A percentile compares a stretch with the other conserved stretches of the same genome.
These are phyloP conservation scores for Neonectria punicea DNA, from an alignment of 2,329 filamentous ascomycete species.

Conservation along the genomic window DNA sequence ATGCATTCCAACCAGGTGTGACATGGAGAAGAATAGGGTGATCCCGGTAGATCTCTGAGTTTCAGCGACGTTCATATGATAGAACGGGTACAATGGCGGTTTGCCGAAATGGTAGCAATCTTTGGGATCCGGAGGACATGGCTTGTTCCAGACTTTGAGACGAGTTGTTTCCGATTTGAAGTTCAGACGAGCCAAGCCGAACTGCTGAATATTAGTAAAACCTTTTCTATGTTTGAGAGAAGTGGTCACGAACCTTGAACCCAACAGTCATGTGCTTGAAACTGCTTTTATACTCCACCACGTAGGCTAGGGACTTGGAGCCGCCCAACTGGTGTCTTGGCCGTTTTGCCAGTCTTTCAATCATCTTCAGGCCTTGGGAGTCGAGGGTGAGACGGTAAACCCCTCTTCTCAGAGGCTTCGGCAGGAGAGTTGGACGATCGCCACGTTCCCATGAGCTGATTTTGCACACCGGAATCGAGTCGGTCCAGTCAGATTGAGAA, in stretches of 20 bases:
- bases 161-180: neutral
- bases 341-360: conserved; percentile 3
- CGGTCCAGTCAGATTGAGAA: neutral
- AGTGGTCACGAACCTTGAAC: neutral
- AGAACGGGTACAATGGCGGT: neutral
- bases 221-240: neutral
- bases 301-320: neutral
- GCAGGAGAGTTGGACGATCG: neutral
- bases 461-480: neutral
- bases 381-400: conserved; percentile 10
- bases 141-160: neutral
- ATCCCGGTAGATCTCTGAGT: neutral
- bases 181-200: neutral
- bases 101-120: neutral
- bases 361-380: conserved; percentile 4
- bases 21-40: neutral
- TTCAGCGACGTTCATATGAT: neutral
- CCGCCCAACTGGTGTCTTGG: neutral
- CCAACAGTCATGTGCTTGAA: neutral
- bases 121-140: neutral
- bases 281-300: conserved; percentile 1
- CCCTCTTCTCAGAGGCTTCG: neutral
- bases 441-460: neutral
- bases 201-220: neutral
- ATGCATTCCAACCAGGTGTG: neutral